A percentile compares a stretch with the other conserved stretches of the same genome.
These are phyloP conservation scores for Hypoxylon sp. DNA, from an alignment of 2,329 filamentous ascomycete genomes.

Conservation along the genomic window DNA sequence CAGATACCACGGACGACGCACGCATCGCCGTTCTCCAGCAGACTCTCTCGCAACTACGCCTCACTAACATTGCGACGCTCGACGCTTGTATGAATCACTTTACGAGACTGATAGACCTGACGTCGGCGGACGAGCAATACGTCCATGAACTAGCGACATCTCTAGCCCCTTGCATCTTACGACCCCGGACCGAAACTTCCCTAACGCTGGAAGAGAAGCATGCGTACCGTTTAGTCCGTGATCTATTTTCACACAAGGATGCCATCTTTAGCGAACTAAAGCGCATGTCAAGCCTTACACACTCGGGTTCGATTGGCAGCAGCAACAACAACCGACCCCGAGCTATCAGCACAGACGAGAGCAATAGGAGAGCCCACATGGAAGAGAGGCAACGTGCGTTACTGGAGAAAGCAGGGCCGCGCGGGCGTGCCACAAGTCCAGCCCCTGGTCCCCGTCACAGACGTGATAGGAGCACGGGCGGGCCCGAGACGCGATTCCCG, in stretches of 20 bases:
- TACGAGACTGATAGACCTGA: constrained; percentile 93
- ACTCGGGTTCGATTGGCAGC: constrained; percentile 65
- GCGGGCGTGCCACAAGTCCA: constrained; percentile 79
- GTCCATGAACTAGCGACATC: constrained; percentile 74
- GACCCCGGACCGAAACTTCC: constrained; percentile 85
- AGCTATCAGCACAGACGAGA: constrained; percentile 94
- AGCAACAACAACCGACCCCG: constrained; percentile 71
- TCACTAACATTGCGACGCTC: constrained; percentile 98
- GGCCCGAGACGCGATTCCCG: constrained; percentile 82
- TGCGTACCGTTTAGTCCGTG: constrained; percentile 86
- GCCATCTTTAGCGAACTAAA: constrained; percentile 96
- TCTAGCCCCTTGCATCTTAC: constrained; percentile 85
- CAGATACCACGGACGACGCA: constrained; percentile 77
- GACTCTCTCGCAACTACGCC: constrained; percentile 89
- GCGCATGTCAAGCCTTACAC: constrained; percentile 77
- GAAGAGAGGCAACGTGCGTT: constrained; percentile 89
- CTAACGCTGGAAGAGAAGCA: constrained; percentile 96
- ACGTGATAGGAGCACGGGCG: constrained; percentile 79
- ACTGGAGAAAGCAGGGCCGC: constrained; percentile 67
- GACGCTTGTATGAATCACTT: constrained; percentile 99
- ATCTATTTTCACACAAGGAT: constrained; percentile 93
- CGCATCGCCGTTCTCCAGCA: constrained; percentile 93
- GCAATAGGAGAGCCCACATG: constrained; percentile 90
- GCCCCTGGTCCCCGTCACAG: constrained; percentile 71
- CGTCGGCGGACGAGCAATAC: constrained; percentile 91